Evolutionary conservation across 2,329 filamentous ascomycete species (phyloP), one percentile per base, ranked within the genome.

Genomic region (Hypoxylon sp.): DNA sequence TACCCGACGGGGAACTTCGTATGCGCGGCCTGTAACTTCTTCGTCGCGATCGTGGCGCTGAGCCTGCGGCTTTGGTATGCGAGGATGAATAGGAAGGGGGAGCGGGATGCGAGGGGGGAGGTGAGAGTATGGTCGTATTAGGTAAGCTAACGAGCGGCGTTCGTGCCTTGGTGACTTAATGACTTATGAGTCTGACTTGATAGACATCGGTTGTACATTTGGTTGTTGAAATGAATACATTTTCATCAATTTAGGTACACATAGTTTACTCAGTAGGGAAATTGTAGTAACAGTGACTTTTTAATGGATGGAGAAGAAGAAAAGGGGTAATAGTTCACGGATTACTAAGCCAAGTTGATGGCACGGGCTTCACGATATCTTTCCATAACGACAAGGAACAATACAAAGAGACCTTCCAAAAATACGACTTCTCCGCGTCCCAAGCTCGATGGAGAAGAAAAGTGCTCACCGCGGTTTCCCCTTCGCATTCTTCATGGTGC

Each of bases 1-100:
- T 79, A 76, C 62, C 78, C 77, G 1, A 79, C 77, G 0, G 77
- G 78, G 0, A 79, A 79, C 30, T 76, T 79, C 56, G 75, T 76
- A 1, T 80, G 79, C 62, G 77, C 78, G 1, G 74, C 71, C 1
- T 78, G 75, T 49, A 77, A 74, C 39, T 79, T 79, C 59, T 67
- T 72, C 24, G 70, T 72, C 7, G 68, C 71, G 4, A 57, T 53
- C 10, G 49, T 72, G 24, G 64, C 70, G 1, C 46, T 68, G 15
- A 32, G 59, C 7, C 54, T 73, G 46, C 63, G 71, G 24, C 43
- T 73, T 1, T 56, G 58, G 59, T 73, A 73, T 22, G 64, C 43
- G 1, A 67, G 62, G 26, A 73, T 73, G 71, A 73, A 73, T 43
- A 59, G 47, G 44, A 60, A 66, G 17, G 69, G 63, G 0, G 46